Base-by-base conservation (phyloP, 2,329 filamentous ascomycete genomes). In the Apiospora hydei region DNA sequence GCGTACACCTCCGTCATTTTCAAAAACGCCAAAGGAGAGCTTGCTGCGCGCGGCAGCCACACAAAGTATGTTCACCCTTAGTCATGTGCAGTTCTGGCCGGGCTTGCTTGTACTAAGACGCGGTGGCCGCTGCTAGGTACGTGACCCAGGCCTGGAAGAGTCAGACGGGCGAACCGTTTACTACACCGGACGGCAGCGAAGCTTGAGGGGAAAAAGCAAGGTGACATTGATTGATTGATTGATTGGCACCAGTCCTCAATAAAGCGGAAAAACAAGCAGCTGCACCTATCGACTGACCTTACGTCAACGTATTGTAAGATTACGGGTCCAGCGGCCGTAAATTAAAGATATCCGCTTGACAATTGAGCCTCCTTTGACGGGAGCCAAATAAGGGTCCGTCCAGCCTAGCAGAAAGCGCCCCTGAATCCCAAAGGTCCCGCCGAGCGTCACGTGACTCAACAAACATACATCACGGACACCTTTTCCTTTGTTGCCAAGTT, bases 11-110 rank as follows among this genome's bases (percentile, higher is more conserved):
- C 85, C 0, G 83, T 92, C 21, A 85, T 86, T 0, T 92, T 92
- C 74, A 86, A 81, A 70, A 91, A 92, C 73, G 81, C 81, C 69
- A 87, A 89, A 73, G 89, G 89, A 7, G 85, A 92, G 61, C 78
- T 92, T 4, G 87, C 89, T 14, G 90, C 90, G 0, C 82, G 90
- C 67, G 90, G 90, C 61, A 92, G 89, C 74, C 90, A 92, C 77
- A 92, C 90, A 18, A 92, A 92, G 90, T 91, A 77, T 64, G 57
- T 64, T 64, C 57, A 38, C 57, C 57, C 57, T 41, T 64, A 78
- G 85, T 74, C 46, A 26, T 64, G 41, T 43, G 41, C 21, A 3
- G 7, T 26, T 53, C 7, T 4, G 43, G 2, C 34, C 10, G 44
- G 3, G 5, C 16, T 24, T 16, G 21, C 38, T 75, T 78, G 64